Evolutionary conservation across 768 basidiomycete genomes (phyloP).

Genomic region (Boletales sp.): DNA sequence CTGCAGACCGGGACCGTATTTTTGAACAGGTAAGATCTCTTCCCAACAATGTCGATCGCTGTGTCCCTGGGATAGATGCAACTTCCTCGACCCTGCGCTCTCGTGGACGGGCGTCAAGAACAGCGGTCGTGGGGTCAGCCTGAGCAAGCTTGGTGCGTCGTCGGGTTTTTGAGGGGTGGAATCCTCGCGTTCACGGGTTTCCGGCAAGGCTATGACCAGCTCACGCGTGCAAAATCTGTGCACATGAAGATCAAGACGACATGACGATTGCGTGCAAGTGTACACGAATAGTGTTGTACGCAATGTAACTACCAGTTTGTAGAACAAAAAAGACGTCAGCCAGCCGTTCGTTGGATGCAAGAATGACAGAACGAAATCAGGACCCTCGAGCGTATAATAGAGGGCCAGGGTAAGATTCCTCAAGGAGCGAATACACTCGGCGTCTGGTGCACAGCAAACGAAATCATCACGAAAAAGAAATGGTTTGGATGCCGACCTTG

Average conservation of each 20-base stretch:
- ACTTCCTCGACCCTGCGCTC: conserved; percentile 88
- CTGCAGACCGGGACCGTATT: conserved; percentile 92
- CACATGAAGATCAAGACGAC: conserved; percentile 75
- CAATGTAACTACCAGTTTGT: not conserved
- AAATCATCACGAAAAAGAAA: conserved; percentile 26
- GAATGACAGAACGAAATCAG: conserved; percentile 17
- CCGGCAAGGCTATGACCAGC: conserved; percentile 76
- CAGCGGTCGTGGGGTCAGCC: conserved; percentile 85
- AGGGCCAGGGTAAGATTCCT: conserved; percentile 31
- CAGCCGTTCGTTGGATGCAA: not conserved
- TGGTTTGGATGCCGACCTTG: conserved; percentile 2
- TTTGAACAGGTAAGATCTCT: conserved; percentile 64
- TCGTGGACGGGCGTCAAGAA: conserved; percentile 95
- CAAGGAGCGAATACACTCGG: conserved; percentile 31
- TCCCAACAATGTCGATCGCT: not conserved
- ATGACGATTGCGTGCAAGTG: not conserved
- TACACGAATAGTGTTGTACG: too few species aligned
- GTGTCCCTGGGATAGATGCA: conserved; percentile 51
- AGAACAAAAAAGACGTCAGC: conserved; percentile 3
- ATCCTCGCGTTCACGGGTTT: too few species aligned
- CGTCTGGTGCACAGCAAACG: conserved; percentile 37
- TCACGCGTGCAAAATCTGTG: conserved; percentile 76
- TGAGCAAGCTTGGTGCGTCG: conserved; percentile 80
- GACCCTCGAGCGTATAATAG: conserved; percentile 34
- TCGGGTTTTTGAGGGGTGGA: not conserved